Conservation (phyloP, 805 yeast genomes). For the Teunomyces panamensis region DNA sequence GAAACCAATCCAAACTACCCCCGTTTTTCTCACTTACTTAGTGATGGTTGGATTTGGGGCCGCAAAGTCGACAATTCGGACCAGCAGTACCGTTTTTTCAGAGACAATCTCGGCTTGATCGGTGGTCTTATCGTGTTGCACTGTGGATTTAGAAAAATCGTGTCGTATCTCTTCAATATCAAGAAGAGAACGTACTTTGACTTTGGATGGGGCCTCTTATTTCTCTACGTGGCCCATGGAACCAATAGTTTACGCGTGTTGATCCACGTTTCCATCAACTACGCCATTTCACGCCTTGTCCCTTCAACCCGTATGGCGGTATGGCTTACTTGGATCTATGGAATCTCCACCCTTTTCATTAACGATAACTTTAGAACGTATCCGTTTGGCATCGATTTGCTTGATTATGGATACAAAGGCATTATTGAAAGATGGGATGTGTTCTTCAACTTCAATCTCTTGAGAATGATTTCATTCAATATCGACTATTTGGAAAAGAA, state of each 20-base stretch:
- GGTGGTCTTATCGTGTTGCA: constrained; percentile 57
- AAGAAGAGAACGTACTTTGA: constrained; percentile 63
- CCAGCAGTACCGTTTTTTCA: constrained; percentile 79
- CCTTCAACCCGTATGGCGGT: constrained; percentile 39
- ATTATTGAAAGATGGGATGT: constrained; percentile 93
- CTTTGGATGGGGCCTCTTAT: constrained; percentile 63
- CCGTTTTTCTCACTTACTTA: constrained; percentile 55
- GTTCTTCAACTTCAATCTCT: constrained; percentile 82
- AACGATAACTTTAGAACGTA: constrained; percentile 65
- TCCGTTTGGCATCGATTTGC: constrained; percentile 50
- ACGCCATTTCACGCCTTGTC: constrained; percentile 41
- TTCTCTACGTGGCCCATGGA: constrained; percentile 78
- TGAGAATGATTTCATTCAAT: constrained; percentile 81
- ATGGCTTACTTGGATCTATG: constrained; percentile 67
- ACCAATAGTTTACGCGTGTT: constrained; percentile 61
- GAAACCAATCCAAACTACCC: constrained; percentile 72
- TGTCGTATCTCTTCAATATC: constrained; percentile 15
- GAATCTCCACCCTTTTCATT: constrained; percentile 70
- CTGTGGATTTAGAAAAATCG: constrained; percentile 42
- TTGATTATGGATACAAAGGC: constrained; percentile 68
- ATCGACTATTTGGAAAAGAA: constrained; percentile 62
- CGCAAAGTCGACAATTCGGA: constrained; percentile 92
- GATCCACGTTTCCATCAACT: constrained; percentile 56
- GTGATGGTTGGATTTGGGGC: constrained; percentile 88
- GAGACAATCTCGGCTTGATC: constrained; percentile 72